Evolutionary conservation across 768 basidiomycete species (phyloP).

Genomic region (Psilocybe sp.): DNA sequence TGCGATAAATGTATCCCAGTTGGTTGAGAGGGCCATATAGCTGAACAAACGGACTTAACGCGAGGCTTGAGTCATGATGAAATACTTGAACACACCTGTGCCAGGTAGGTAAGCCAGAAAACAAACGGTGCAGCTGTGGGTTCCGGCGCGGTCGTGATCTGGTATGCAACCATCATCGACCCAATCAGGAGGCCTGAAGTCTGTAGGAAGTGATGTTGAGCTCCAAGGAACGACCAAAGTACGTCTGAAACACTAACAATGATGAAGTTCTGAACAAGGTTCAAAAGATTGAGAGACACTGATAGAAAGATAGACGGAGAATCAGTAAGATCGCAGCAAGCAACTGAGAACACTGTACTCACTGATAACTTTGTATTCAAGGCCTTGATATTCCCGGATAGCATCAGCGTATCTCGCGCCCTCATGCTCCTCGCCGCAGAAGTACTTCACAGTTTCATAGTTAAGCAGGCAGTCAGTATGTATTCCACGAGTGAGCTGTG

Average conservation of each 20-base stretch:
- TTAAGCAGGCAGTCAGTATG: slow-evolving; percentile 80
- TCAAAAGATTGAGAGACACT: slow-evolving; percentile 74
- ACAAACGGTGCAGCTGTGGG: slow-evolving; percentile 63
- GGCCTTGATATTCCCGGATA: slow-evolving; percentile 66
- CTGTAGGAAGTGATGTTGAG: slow-evolving; percentile 28
- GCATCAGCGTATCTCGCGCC: slow-evolving; percentile 68
- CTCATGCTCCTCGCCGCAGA: slow-evolving; percentile 84
- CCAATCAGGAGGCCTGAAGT: slow-evolving; percentile 81
- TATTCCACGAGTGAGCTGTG: slow-evolving; percentile 73
- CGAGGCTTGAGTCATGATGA: neutral
- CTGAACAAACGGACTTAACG: slow-evolving; percentile 23
- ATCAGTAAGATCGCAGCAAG: slow-evolving; percentile 1
- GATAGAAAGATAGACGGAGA: neutral
- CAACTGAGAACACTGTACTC: slow-evolving; percentile 16
- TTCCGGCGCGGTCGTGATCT: slow-evolving; percentile 51
- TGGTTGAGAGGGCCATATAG: slow-evolving; percentile 75
- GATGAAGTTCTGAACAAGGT: slow-evolving; percentile 78
- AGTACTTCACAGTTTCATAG: slow-evolving; percentile 87
- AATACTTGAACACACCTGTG: slow-evolving; percentile 52
- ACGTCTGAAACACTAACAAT: slow-evolving; percentile 46
- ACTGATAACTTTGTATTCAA: slow-evolving; percentile 77
- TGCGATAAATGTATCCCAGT: slow-evolving; percentile 77
- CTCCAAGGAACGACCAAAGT: neutral
- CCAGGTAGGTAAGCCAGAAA: slow-evolving; percentile 79
- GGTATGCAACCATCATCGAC: slow-evolving; percentile 71